A percentile compares a stretch with the other conserved stretches of the same genome.
Evolutionary conservation across 2,329 filamentous ascomycete genomes (phyloP).

Genomic region (Monosporascus sp.): DNA sequence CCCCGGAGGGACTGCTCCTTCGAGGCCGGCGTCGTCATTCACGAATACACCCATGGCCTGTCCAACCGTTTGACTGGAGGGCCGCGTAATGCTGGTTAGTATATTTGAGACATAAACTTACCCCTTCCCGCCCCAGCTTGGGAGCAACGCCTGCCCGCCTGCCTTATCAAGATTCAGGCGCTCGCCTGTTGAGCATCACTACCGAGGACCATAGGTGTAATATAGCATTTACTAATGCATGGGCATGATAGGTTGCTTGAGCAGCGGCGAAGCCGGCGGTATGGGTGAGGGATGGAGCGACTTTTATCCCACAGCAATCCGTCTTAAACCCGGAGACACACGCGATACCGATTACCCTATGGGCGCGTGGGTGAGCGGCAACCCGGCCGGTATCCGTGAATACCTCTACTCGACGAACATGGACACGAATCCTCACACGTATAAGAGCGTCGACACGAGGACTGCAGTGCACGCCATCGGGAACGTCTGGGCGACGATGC

Average conservation of each 20-base stretch:
- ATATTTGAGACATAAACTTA: too few species aligned
- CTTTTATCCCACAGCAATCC: constrained; percentile 43
- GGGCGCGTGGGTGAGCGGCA: constrained; percentile 39
- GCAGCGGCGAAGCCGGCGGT: constrained; percentile 36
- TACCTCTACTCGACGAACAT: constrained; percentile 42
- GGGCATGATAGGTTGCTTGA: constrained; percentile 30
- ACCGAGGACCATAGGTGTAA: too few species aligned
- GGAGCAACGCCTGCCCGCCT: too few species aligned
- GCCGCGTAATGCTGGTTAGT: constrained; percentile 39
- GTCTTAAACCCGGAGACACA: constrained; percentile 38
- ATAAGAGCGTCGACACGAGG: constrained; percentile 31
- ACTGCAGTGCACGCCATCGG: constrained; percentile 40
- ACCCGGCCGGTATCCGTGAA: constrained; percentile 34
- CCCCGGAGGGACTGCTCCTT: constrained; percentile 51
- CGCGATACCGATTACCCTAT: constrained; percentile 39
- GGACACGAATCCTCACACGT: constrained; percentile 39
- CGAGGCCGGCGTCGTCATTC: constrained; percentile 55
- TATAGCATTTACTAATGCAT: too few species aligned
- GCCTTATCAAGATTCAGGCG: too few species aligned
- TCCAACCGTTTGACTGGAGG: constrained; percentile 56
- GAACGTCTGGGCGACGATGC: constrained; percentile 44
- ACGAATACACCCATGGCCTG: constrained; percentile 53
- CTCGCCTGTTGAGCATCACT: too few species aligned
- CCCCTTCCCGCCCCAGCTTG: too few species aligned
- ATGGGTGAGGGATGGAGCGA: constrained; percentile 50